Conservation (phyloP, 2,329 filamentous ascomycete genomes). For the Colletotrichum sp. region DNA sequence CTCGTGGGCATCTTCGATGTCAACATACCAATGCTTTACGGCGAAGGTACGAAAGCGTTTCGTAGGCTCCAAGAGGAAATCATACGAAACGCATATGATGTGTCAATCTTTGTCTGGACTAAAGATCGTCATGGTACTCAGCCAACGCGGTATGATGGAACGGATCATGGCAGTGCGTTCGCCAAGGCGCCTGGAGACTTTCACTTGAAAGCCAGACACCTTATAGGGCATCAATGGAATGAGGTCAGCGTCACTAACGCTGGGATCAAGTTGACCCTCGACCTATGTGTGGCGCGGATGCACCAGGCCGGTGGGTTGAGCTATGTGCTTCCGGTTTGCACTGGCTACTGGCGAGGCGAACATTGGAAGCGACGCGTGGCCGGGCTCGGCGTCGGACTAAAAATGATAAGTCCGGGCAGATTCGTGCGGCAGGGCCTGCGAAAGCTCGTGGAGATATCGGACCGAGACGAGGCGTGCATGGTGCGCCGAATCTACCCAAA, state of each 20-base stretch:
- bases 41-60: conserved; percentile 28
- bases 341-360: too few relatives aligned
- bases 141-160: too few relatives aligned
- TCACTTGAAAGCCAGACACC: not conserved
- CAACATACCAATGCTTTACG: conserved; percentile 30
- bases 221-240: not conserved
- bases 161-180: not conserved
- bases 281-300: accelerated
- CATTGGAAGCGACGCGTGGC: too few relatives aligned
- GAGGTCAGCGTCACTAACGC: not conserved
- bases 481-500: accelerated
- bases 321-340: not conserved
- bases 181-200: accelerated
- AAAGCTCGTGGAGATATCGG: not conserved
- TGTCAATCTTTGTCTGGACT: not conserved
- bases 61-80: conserved; percentile 15
- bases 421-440: accelerated
- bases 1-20: conserved; percentile 30
- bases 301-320: accelerated
- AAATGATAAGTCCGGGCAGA: accelerated
- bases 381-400: not conserved
- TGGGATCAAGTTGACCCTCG: accelerated
- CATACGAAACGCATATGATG: not conserved
- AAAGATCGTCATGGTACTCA: too few relatives aligned
- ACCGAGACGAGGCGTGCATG: accelerated